Percentiles rank a stretch among this genome's conserved stretches.
phyloP scores from a whole-genome alignment of 2,329 filamentous ascomycete species.

The Ustilaginoidea virens region DNA sequence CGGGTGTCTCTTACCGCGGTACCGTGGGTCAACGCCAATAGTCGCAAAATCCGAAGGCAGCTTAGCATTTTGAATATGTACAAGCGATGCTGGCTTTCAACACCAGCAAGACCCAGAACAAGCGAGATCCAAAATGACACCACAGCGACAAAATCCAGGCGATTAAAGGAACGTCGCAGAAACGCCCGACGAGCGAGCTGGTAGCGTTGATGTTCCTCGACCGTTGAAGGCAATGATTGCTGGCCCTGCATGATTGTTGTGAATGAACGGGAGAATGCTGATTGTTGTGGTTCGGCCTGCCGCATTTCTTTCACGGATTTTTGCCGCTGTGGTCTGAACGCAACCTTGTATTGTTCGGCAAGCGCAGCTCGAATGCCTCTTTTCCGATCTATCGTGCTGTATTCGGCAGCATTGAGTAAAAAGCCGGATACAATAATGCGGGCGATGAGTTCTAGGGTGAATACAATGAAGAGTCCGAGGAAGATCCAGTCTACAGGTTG shows the following conservation, averaged over 20 bases:
- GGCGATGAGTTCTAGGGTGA: slow-evolving; percentile 71
- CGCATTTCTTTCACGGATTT: slow-evolving; percentile 43
- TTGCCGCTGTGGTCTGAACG: slow-evolving; percentile 72
- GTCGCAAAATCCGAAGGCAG: slow-evolving; percentile 77
- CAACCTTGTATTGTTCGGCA: slow-evolving; percentile 55
- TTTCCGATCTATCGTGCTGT: slow-evolving; percentile 75
- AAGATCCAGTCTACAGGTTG: slow-evolving; percentile 64
- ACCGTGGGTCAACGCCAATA: slow-evolving; percentile 84
- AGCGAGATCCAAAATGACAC: slow-evolving; percentile 94
- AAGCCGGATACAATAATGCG: slow-evolving; percentile 89
- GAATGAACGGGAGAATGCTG: slow-evolving; percentile 61
- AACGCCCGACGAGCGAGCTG: slow-evolving; percentile 86
- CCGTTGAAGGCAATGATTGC: slow-evolving; percentile 39
- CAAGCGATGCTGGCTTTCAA: slow-evolving; percentile 56
- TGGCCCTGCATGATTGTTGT: slow-evolving; percentile 62
- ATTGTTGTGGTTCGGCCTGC: slow-evolving; percentile 32
- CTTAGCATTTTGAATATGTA: slow-evolving; percentile 95
- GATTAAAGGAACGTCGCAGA: slow-evolving; percentile 86
- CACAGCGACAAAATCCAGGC: slow-evolving; percentile 86
- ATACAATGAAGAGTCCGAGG: slow-evolving; percentile 71
- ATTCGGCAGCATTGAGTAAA: slow-evolving; percentile 77
- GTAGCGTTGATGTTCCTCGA: slow-evolving; percentile 64
- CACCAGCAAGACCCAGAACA: slow-evolving; percentile 48
- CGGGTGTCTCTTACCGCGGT: slow-evolving; percentile 51
- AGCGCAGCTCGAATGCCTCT: slow-evolving; percentile 61